Percentiles rank a stretch among this genome's conserved stretches.
Evolutionary conservation across 192 early-diverging fungal species (phyloP).

Genomic region (Coemansia brasiliensis): DNA sequence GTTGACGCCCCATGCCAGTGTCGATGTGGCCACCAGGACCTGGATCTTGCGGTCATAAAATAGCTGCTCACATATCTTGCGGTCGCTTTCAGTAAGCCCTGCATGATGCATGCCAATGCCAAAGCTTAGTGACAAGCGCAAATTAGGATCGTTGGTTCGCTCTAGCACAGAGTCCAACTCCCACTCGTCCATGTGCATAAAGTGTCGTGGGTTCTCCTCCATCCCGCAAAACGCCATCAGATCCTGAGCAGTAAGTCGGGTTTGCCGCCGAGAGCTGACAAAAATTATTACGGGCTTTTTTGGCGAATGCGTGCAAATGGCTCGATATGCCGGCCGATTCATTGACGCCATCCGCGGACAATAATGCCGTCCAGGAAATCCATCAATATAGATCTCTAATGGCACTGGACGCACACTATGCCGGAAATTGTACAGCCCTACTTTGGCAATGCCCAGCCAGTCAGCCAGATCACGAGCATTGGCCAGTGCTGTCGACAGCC

Average conservation of each 20-base stretch:
- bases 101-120: constrained; percentile 99
- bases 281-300: constrained; percentile 94
- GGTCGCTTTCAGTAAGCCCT: constrained; percentile 84
- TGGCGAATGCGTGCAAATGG: constrained; percentile 93
- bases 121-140: constrained; percentile 82
- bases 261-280: constrained; percentile 97
- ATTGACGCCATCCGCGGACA: constrained; percentile 98
- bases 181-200: constrained; percentile 80
- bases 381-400: constrained; percentile 95
- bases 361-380: constrained; percentile 95
- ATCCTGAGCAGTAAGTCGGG: constrained; percentile 94
- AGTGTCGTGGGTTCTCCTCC: constrained; percentile 90
- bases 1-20: constrained; percentile 98
- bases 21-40: constrained; percentile 91
- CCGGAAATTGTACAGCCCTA: constrained; percentile 94
- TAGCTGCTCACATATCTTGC: constrained; percentile 87
- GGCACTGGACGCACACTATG: constrained; percentile 97
- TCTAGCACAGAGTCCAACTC: constrained; percentile 71
- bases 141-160: constrained; percentile 75
- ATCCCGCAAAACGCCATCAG: constrained; percentile 89
- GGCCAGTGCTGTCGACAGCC: constrained; percentile 93
- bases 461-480: constrained; percentile 95
- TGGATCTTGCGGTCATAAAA: constrained; percentile 96
- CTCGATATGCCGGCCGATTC: constrained; percentile 96
- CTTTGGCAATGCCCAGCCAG: constrained; percentile 88